Base-by-base conservation (phyloP, 139 green algal genomes). In the Tetradesmus lagerheimii region DNA sequence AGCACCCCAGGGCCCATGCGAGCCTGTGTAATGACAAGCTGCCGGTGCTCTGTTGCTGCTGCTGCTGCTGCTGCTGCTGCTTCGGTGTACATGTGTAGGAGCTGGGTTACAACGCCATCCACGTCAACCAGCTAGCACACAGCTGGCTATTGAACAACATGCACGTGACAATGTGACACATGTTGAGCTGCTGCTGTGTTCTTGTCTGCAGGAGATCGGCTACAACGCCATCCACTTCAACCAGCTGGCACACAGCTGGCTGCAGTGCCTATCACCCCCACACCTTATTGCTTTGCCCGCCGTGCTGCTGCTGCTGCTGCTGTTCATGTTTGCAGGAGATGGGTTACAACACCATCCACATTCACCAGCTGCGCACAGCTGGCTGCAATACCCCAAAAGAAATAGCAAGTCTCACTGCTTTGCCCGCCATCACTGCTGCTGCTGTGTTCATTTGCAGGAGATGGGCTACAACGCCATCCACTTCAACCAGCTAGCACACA, bases 211-310 rank as follows among this genome's bases (percentile, higher is more conserved):
- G 86, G 87, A 90, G 50, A 0, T 25, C 8, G 87, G 87, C 37
- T 90, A 90, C 87, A 90, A 90, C 16, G 87, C 77, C 0, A 39
- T 90, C 6, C 87, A 90, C 78, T 90, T 90, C 87, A 90, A 90
- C 77, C 87, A 90, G 77, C 53, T 90, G 0, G 87, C 79, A 4
- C 43, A 91, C 80, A 83, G 79, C n/a, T n/a, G n/a, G n/a, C n/a
- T n/a, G n/a, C n/a, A n/a, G n/a, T n/a, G n/a, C n/a, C n/a, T n/a
- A n/a, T n/a, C n/a, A n/a, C n/a, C n/a, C n/a, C n/a, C n/a, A n/a
- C n/a, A n/a, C n/a, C n/a, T n/a, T n/a, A n/a, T n/a, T n/a, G n/a
- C n/a, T n/a, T n/a, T n/a, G n/a, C n/a, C n/a, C n/a, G n/a, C n/a
- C n/a, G n/a, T 31, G 29, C 29, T 34, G 66, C 47, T 62, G 47